Evolutionary conservation across 192 early-diverging fungal genomes (phyloP).

Genomic region (Coemansia pectinata): DNA sequence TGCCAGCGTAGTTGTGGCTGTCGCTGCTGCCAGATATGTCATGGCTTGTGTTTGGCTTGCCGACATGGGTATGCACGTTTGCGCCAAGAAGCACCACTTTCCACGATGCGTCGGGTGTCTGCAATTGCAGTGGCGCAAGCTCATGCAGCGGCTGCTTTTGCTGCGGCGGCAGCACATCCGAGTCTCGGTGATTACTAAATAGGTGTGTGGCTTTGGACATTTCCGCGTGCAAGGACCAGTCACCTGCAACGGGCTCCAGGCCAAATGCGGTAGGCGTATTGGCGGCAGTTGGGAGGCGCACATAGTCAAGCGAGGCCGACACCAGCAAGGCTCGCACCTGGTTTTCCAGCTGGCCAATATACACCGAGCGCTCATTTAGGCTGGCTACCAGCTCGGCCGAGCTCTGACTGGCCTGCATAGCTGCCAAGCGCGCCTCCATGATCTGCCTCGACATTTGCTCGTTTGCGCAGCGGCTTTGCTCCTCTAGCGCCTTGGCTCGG

Average conservation of each 20-base stretch:
- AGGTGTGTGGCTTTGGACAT: conserved; percentile 36
- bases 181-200: conserved; percentile 2
- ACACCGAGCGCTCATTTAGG: conserved; percentile 17
- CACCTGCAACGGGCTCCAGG: neutral
- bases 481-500: neutral
- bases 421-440: conserved; percentile 14
- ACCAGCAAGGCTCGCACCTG: conserved; percentile 1
- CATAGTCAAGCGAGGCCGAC: neutral
- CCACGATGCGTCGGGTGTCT: neutral
- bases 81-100: neutral
- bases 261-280: neutral
- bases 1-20: neutral
- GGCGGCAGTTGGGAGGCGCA: neutral
- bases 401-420: conserved; percentile 2
- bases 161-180: neutral
- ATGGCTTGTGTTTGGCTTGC: neutral
- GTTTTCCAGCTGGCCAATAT: conserved; percentile 29
- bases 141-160: neutral
- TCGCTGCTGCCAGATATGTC: neutral
- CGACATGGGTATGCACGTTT: conserved; percentile 3
- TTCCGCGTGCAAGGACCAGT: conserved; percentile 24
- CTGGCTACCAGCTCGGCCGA: conserved; percentile 14
- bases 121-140: conserved; percentile 9
- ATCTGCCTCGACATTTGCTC: conserved; percentile 12
- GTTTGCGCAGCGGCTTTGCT: conserved; percentile 3